Conservation (phyloP, 2,329 filamentous ascomycete genomes). For the Clonostachys chloroleuca region DNA sequence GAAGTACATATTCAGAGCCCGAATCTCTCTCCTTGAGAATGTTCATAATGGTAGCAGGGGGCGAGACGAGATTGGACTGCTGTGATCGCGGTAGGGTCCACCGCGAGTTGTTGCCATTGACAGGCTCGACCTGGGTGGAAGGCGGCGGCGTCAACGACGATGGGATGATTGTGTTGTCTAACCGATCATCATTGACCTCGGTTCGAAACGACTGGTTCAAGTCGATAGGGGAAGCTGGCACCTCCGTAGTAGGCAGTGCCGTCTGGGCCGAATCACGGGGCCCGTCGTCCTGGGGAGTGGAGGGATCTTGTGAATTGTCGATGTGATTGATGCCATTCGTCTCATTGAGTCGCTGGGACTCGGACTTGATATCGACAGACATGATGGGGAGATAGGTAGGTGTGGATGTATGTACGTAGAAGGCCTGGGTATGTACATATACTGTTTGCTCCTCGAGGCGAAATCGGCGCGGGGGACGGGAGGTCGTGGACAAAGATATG, state of each 20-base stretch:
- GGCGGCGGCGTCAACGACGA: slow-evolving; percentile 56
- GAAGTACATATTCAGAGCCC: slow-evolving; percentile 37
- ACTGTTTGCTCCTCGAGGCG: too few species aligned
- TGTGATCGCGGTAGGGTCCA: slow-evolving; percentile 32
- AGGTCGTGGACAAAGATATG: too few species aligned
- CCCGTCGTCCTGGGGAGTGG: slow-evolving; percentile 20
- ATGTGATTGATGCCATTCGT: slow-evolving; percentile 19
- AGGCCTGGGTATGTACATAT: too few species aligned
- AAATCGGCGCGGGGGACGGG: too few species aligned
- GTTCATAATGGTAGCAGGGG: slow-evolving; percentile 42
- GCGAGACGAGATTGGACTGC: slow-evolving; percentile 45
- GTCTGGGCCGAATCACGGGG: slow-evolving; percentile 38
- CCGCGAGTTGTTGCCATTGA: slow-evolving; percentile 13
- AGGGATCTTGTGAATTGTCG: slow-evolving; percentile 23
- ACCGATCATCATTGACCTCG: slow-evolving; percentile 42
- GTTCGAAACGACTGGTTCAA: slow-evolving; percentile 42
- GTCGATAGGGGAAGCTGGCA: slow-evolving; percentile 47
- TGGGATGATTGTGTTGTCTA: slow-evolving; percentile 41
- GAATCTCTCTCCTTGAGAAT: slow-evolving; percentile 20
- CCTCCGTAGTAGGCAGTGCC: slow-evolving; percentile 54
- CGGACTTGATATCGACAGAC: slow-evolving; percentile 26
- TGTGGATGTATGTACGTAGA: too few species aligned
- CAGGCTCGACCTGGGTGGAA: slow-evolving; percentile 42
- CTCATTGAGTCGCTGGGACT: slow-evolving; percentile 22
- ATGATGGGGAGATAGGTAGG: slow-evolving; percentile 12